Evolutionary conservation across 2,329 filamentous ascomycete genomes (phyloP), one percentile per base, ranked within the genome.

Genomic region (Diplodia mutila): DNA sequence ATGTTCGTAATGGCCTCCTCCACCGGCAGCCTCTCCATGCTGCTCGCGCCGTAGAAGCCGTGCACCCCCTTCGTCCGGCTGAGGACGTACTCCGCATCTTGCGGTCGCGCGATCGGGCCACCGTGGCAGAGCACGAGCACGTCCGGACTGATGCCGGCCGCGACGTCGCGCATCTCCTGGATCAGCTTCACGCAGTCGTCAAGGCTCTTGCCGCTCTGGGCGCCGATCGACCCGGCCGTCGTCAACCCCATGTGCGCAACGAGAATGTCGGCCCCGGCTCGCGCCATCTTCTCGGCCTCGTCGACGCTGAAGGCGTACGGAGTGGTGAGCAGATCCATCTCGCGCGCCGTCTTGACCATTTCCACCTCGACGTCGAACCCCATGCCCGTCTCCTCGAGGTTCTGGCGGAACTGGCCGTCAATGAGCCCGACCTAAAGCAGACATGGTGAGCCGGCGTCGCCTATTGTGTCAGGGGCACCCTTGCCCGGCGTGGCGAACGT

Each of bases 371-470:
- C 78, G 18, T 84, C 85, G 73, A 88, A 92, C 1, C 86, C 86
- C 89, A 92, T 92, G 9, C 87, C 89, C 1, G 89, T 91, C 75
- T 91, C 89, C 74, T 92, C 90, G 1, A 92, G 82, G 70, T 89
- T 89, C 25, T 83, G 82, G 14, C 90, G 84, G 74, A 92, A 91
- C 14, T 82, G 82, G 1, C 89, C 89, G 75, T 92, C 90, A 42
- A 91, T 88, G 25, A 92, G 79, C 0, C 90, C 90, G 1, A 91
- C 89, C 61, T 65, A 32, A 14, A 6, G 11, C 6, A 46, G 49
- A n/a, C 49, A 48, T 61, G 21, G 49, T 65, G 18, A 65, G 61
- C 61, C 16, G 4, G 42, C 21, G 37, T 54, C 61, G 61, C 61
- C 29, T 65, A 32, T 29, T 25, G 49, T 42, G 29, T 52, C 61